Evolutionary conservation across 306 rosid species (phyloP), one percentile per base, ranked within the genome.

Genomic region (Echinosophora koreensis): DNA sequence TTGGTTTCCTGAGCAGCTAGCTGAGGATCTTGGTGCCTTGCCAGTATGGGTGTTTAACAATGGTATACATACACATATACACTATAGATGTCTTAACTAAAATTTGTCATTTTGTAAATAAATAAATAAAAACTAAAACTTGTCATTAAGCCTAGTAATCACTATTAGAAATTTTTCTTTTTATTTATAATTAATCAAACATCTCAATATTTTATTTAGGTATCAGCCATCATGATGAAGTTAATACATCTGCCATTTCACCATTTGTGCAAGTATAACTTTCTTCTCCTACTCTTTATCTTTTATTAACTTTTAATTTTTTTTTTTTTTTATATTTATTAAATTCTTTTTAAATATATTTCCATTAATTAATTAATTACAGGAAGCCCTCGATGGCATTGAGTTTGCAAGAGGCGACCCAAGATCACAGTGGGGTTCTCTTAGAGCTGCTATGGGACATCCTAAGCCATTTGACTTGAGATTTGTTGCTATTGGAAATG

Each of bases 341-440:
- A 4, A 2, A 1, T 1, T 11, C 2, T 59, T 13, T 12, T 30
- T 10, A 18, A 8, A 35, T 22, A 35, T 3, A 3, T 54, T 41
- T 38, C 6, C 9, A 56, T 39, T 27, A 22, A 13, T 76, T 13
- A 64, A 13, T 22, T 22, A 22, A 22, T 0, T 22, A 22, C 44
- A 91, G 97, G 97, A 93, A 74, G 97, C 96, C 76, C 89, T 93
- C 22, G 94, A 93, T 55, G 90, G 96, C 35, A 82, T 93, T 12
- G 97, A 93, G 84, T 93, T 93, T 82, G 98, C 98, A 0, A 91
- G 86, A 84, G 98, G 97, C n/a, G 75, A 62, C 59, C 71, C 91
- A 4, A 46, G 22, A 17, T 89, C 98, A 41, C 69, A 56, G 52
- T 93, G 98, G 97, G 98, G 97, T 22, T 83, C 91, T 27, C 8